Base-by-base conservation (phyloP, 1,139 yeast species). In the Hyphopichia buzzinii region DNA sequence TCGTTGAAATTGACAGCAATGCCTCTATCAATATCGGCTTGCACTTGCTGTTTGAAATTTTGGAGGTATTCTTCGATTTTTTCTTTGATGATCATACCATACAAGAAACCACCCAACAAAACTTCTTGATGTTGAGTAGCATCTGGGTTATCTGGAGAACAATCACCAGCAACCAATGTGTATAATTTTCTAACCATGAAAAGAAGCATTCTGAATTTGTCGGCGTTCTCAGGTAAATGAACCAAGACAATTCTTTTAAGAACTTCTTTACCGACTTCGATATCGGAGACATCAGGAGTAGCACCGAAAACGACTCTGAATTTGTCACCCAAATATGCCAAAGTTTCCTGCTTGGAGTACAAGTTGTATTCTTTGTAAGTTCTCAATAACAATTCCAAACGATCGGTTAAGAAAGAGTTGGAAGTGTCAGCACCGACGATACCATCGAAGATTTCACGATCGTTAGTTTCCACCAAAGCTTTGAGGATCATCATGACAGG, bases 121-220 rank as follows among this genome's bases (percentile, higher is more conserved):
- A 92, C 89, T 67, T 92, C 99, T 67, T 92, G 99, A 72, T 92
- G 97, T 69, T 94, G 98, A 8, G 97, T 88, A 30, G 97, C 95
- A 82, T 92, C 99, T 55, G 99, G 98, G 67, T 94, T 92, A 62
- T 92, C 99, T 17, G 97, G 94, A 40, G 92, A 73, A 64, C 97
- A 90, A 56, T 90, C 97, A 40, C 97, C 97, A 28, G 96, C 96
- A 34, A 92, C 97, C 47, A 94, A 74, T 1, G 97, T 77, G 60
- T 94, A 94, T 42, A 92, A 76, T 64, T 92, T 94, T 72, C 98
- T 81, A 53, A 92, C 82, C 97, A 92, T 92, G 64, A 90, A 92
- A 44, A 90, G 64, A 44, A 92, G 66, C 83, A 89, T 73, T 54
- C 88, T 77, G 63, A 87, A 89, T 64, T 92, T 92, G 59, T 89